Evolutionary conservation across 192 early-diverging fungal species (phyloP), one percentile per base, ranked within the genome.

Genomic region (Mortierella antarctica): DNA sequence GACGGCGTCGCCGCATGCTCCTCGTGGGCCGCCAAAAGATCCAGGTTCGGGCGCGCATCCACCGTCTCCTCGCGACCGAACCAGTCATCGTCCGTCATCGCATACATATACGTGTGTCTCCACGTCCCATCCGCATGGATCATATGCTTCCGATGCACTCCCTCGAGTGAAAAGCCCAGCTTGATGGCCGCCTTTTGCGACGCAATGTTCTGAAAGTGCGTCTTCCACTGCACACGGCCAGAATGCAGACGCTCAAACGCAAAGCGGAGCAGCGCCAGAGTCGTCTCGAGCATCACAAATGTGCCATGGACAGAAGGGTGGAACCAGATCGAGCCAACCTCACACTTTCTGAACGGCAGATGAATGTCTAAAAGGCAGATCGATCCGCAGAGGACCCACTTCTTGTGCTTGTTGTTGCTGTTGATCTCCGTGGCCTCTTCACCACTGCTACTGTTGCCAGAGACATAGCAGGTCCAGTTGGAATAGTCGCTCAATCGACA

Each of bases 191-290:
- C 73, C 59, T 84, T 84, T 66, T 84, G 83, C 11, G 73, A 76
- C 5, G 79, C 73, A 62, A 84, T 76, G 61, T 84, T 84, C 23
- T 61, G 15, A 13, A 64, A 63, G 39, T 84, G 79, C 0, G 83
- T 84, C 74, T 84, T 84, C 83, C 83, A 84, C 18, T 84, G 82
- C 31, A 71, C 74, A 41, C 77, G 77, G 14, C 77, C 77, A 1
- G 69, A 56, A 7, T 64, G 57, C 7, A 80, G 70, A 5, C 44
- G 50, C 54, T 71, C 70, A 23, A 80, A 80, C 7, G 77, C 59
- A 60, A 80, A 72, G 6, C 70, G 65, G 7, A 80, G 49, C 6
- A 80, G 48, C 12, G 77, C 70, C 39, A 72, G 68, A 14, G 65
- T 64, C 13, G 77, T 72, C 20, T 80, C 77, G 39, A 72, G 54